Conservation (phyloP, 1,284 basidiomycete genomes). For the Marasmius tenuissimus region DNA sequence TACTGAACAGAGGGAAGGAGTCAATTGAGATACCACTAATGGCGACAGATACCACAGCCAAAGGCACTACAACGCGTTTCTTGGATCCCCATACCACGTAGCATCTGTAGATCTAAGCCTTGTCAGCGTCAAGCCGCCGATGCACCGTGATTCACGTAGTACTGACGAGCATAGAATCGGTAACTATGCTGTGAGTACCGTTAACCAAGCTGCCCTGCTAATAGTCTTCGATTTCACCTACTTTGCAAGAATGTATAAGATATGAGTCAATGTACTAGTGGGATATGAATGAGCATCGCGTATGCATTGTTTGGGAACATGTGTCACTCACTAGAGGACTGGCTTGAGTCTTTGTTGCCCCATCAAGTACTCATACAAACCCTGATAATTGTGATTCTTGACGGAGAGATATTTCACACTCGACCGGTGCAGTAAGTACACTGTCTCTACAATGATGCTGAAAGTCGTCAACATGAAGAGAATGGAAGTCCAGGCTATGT, state of each 20-base stretch:
- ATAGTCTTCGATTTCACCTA: background rate
- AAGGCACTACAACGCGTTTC: background rate
- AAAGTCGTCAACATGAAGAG: background rate
- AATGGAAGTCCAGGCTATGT: background rate
- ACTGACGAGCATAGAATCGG: background rate
- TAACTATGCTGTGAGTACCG: background rate
- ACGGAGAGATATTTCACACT: background rate
- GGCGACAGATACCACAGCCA: background rate
- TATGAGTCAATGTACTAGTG: background rate
- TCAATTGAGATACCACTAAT: background rate
- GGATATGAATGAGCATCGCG: background rate
- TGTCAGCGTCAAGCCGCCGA: background rate
- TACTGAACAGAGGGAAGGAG: background rate
- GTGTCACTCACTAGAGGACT: background rate
- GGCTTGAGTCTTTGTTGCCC: background rate
- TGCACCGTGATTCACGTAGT: background rate
- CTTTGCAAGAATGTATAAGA: background rate
- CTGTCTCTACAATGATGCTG: background rate
- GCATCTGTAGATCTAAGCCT: background rate
- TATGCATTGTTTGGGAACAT: background rate
- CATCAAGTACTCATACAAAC: background rate
- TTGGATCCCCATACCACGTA: background rate
- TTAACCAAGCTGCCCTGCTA: background rate
- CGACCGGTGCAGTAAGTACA: background rate
- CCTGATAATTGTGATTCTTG: background rate